These are phyloP conservation scores for Toxicodendron radicans DNA, from an alignment of 345 rosid genomes.

Conservation along the genomic window DNA sequence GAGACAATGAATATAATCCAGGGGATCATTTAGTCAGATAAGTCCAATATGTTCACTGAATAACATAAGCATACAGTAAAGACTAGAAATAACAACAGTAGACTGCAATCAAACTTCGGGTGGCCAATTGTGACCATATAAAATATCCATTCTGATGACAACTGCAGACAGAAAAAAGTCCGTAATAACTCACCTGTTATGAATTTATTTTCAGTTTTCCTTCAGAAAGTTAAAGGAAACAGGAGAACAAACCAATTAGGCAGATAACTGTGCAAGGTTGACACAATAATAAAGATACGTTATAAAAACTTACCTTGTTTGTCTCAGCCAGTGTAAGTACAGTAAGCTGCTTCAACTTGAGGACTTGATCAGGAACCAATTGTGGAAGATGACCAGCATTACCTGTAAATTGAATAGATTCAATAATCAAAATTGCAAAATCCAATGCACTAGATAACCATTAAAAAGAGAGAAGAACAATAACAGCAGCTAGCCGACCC, in stretches of 20 bases:
- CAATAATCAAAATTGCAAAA: constrained; percentile 11
- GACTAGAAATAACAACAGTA: neutral
- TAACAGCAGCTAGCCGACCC: neutral
- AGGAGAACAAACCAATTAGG: neutral
- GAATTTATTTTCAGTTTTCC: neutral
- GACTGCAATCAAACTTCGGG: too few species aligned
- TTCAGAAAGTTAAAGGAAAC: neutral
- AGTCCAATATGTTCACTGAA: neutral
- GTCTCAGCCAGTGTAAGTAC: constrained; percentile 91
- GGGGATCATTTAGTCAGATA: neutral
- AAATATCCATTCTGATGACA: constrained; percentile 3
- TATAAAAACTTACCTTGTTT: constrained; percentile 54
- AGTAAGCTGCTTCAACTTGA: constrained; percentile 91
- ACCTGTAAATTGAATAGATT: constrained; percentile 42
- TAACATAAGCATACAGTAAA: neutral
- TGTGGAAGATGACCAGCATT: constrained; percentile 54
- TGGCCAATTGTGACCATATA: neutral
- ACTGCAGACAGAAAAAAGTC: neutral
- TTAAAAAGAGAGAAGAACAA: neutral
- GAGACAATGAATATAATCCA: neutral
- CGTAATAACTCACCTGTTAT: neutral
- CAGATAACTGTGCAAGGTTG: neutral
- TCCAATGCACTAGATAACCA: neutral
- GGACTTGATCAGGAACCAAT: constrained; percentile 75
- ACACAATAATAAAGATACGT: neutral